phyloP scores from a whole-genome alignment of 768 basidiomycete species.

The Boletus barrowsii region DNA sequence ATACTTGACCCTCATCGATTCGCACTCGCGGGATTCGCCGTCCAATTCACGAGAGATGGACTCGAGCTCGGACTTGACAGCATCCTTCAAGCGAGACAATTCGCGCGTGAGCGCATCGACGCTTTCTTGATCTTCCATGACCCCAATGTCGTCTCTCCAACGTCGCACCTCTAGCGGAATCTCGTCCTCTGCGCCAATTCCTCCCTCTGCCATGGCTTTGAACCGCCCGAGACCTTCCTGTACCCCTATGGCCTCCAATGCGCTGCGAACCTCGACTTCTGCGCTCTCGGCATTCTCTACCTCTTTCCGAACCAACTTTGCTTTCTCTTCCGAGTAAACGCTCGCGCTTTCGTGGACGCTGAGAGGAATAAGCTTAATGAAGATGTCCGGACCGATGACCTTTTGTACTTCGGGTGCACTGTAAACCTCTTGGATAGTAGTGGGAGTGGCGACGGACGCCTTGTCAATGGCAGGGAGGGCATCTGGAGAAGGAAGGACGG shows the following conservation, averaged over 20 bases:
- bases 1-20: conserved; percentile 83
- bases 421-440: conserved; percentile 94
- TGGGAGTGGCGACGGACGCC: conserved; percentile 72
- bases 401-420: conserved; percentile 88
- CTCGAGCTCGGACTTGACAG: conserved; percentile 61
- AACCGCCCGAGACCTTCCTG: conserved; percentile 67
- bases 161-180: conserved; percentile 67
- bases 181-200: conserved; percentile 59
- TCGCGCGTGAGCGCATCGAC: conserved; percentile 63
- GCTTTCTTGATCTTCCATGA: conserved; percentile 65
- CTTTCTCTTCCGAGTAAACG: conserved; percentile 98
- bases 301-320: conserved; percentile 86
- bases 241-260: conserved; percentile 79
- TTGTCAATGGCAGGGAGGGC: conserved; percentile 82
- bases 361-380: conserved; percentile 81
- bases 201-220: conserved; percentile 67
- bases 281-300: conserved; percentile 83
- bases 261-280: conserved; percentile 75
- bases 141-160: conserved; percentile 70
- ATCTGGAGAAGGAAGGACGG: conserved; percentile 75
- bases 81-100: conserved; percentile 55
- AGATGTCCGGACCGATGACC: conserved; percentile 91
- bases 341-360: conserved; percentile 95
- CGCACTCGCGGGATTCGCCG: conserved; percentile 81
- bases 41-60: conserved; percentile 67